Evolutionary conservation across 768 basidiomycete genomes (phyloP).

Genomic region (Strobilomyces dryophilus): DNA sequence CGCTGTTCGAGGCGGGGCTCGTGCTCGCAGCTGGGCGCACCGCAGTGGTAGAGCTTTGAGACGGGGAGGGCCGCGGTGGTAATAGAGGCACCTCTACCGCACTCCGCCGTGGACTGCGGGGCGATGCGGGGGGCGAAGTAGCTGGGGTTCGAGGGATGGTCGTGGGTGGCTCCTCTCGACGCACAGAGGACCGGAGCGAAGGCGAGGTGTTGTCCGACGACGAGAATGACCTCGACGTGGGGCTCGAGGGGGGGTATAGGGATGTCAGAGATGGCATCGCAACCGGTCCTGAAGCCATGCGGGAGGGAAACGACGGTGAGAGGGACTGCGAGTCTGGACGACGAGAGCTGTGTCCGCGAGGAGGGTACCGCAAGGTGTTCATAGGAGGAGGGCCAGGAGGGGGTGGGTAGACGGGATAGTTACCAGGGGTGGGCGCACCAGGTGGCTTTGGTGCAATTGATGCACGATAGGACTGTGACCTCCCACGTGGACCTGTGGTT

Average conservation of each 20-base stretch:
- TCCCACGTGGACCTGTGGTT: neutral
- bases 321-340: neutral
- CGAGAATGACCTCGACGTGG: neutral
- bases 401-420: neutral
- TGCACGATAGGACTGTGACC: neutral
- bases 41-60: neutral
- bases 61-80: neutral
- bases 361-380: slow-evolving; percentile 7
- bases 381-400: neutral
- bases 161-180: neutral
- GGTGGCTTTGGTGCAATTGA: slow-evolving; percentile 1
- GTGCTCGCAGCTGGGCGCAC: neutral
- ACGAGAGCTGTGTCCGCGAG: slow-evolving; percentile 1
- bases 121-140: neutral
- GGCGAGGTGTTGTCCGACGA: neutral
- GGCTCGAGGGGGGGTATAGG: neutral
- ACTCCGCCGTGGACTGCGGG: neutral
- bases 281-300: neutral
- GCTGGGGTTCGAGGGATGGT: neutral
- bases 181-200: slow-evolving; percentile 3
- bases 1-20: neutral
- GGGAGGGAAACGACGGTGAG: neutral
- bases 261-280: neutral
- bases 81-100: neutral
- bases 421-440: neutral